Evolutionary conservation across 352 stramenopile species (phyloP).

Genomic region (Pythium phragmiticola): DNA sequence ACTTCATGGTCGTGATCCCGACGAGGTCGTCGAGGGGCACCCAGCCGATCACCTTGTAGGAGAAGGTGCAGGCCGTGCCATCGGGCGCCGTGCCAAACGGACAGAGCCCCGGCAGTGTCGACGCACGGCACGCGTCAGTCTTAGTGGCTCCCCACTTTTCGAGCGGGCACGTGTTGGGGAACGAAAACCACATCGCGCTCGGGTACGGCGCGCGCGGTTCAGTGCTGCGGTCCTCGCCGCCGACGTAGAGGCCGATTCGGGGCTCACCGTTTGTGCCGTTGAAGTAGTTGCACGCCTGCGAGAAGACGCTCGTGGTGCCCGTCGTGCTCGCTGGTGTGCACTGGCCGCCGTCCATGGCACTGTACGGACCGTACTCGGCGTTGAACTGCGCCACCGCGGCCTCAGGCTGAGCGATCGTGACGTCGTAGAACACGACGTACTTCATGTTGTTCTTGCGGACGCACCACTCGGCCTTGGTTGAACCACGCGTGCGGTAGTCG

Average conservation of each 20-base stretch:
- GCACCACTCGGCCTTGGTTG: conserved; percentile 27
- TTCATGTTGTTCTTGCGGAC: conserved; percentile 45
- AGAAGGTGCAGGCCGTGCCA: conserved; percentile 66
- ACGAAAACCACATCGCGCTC: conserved; percentile 82
- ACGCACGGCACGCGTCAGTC: conserved; percentile 35
- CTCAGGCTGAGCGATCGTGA: conserved; percentile 32
- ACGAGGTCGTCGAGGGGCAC: conserved; percentile 78
- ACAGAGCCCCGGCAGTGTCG: conserved; percentile 55
- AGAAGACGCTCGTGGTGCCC: conserved; percentile 26
- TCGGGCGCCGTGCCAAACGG: conserved; percentile 44
- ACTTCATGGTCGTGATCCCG: conserved; percentile 49
- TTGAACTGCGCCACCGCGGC: conserved; percentile 32
- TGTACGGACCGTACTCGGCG: conserved; percentile 57
- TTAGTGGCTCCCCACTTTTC: conserved; percentile 35
- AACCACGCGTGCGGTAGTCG: conserved; percentile 65
- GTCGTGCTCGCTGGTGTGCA: conserved; percentile 37
- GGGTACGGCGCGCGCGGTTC: conserved; percentile 67
- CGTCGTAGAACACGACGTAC: conserved; percentile 45
- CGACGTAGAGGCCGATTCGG: conserved; percentile 52
- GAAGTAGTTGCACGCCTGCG: conserved; percentile 54
- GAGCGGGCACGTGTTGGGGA: conserved; percentile 57
- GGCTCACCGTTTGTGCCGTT: conserved; percentile 38
- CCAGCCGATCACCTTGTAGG: conserved; percentile 77
- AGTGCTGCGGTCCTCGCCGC: conserved; percentile 37
- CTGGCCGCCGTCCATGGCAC: conserved; percentile 57